Conservation (phyloP, 2,329 filamentous ascomycete genomes). For the Clonostachys sp. region DNA sequence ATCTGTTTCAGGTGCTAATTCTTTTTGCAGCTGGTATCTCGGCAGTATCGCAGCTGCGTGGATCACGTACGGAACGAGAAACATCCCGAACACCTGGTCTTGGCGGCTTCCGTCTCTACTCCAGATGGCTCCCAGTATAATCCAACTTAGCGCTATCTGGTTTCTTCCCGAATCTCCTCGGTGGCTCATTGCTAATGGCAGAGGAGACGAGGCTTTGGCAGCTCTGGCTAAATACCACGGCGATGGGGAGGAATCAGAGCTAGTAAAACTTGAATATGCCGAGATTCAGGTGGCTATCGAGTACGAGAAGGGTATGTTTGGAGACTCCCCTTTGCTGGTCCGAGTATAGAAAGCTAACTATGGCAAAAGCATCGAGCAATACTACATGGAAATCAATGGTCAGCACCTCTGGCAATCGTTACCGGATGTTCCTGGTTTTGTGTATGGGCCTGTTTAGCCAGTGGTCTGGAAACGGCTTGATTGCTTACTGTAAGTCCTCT, state of each 20-base stretch:
- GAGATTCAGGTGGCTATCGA: slow-evolving; percentile 45
- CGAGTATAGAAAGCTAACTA: not conserved
- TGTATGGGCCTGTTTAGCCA: slow-evolving; percentile 38
- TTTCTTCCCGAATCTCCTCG: slow-evolving; percentile 59
- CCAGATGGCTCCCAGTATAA: slow-evolving; percentile 30
- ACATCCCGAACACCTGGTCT: slow-evolving; percentile 28
- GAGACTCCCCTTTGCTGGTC: too few relatives aligned
- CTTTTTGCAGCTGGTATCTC: slow-evolving; percentile 34
- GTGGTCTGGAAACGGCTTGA: slow-evolving; percentile 25
- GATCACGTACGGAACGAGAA: slow-evolving; percentile 35
- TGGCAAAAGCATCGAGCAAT: slow-evolving; percentile 7
- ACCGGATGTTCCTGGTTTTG: slow-evolving; percentile 29
- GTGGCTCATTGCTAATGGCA: slow-evolving; percentile 53
- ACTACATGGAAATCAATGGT: slow-evolving; percentile 21
- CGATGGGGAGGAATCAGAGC: slow-evolving; percentile 32
- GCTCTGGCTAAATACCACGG: slow-evolving; percentile 48
- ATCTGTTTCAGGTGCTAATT: not conserved
- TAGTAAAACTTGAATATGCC: slow-evolving; percentile 51
- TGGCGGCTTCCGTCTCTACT: slow-evolving; percentile 25
- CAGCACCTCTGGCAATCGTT: slow-evolving; percentile 20
- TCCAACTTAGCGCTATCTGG: slow-evolving; percentile 38
- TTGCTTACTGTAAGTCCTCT: slow-evolving; percentile 15
- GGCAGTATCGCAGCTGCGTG: slow-evolving; percentile 36
- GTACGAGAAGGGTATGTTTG: slow-evolving; percentile 29
- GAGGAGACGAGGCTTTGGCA: slow-evolving; percentile 38